phyloP scores from a whole-genome alignment of 108 stramenopile genomes.

The Hondaea fermentalgiana region DNA sequence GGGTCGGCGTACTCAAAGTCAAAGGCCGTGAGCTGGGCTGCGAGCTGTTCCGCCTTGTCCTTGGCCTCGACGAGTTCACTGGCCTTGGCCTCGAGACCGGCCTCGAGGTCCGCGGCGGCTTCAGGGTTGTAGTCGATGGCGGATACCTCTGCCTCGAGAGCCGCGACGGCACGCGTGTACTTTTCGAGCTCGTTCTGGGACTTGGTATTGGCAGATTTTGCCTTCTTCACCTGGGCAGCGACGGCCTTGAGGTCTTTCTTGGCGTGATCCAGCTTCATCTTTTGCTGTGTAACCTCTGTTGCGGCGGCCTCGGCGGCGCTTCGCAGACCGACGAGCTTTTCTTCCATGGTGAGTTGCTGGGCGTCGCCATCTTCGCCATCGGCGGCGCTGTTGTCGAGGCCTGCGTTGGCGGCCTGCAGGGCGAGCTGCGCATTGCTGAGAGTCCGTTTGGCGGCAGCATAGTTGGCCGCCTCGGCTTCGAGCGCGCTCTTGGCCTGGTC shows the following conservation, averaged over 20 bases:
- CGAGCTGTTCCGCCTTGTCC: slow-evolving; percentile 26
- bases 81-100: not conserved
- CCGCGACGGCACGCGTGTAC: not conserved
- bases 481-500: slow-evolving; percentile 51
- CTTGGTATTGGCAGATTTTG: not conserved
- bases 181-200: not conserved
- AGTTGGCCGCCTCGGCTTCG: slow-evolving; percentile 30
- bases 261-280: slow-evolving; percentile 75
- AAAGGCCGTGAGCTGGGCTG: slow-evolving; percentile 43
- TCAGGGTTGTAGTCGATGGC: not conserved
- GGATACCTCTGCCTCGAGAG: not conserved
- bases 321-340: slow-evolving; percentile 34
- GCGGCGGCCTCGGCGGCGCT: slow-evolving; percentile 75
- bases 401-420: slow-evolving; percentile 77
- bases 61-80: slow-evolving; percentile 20
- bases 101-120: slow-evolving; percentile 6
- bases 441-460: slow-evolving; percentile 56
- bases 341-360: slow-evolving; percentile 66
- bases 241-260: not conserved
- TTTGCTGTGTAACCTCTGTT: slow-evolving; percentile 72
- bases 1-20: slow-evolving; percentile 83
- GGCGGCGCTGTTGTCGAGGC: slow-evolving; percentile 63
- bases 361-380: slow-evolving; percentile 68
- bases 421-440: slow-evolving; percentile 50
- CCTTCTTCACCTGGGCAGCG: not conserved